Conservation (phyloP, 2,329 filamentous ascomycete species). For the Hirsutella minnesotensis region DNA sequence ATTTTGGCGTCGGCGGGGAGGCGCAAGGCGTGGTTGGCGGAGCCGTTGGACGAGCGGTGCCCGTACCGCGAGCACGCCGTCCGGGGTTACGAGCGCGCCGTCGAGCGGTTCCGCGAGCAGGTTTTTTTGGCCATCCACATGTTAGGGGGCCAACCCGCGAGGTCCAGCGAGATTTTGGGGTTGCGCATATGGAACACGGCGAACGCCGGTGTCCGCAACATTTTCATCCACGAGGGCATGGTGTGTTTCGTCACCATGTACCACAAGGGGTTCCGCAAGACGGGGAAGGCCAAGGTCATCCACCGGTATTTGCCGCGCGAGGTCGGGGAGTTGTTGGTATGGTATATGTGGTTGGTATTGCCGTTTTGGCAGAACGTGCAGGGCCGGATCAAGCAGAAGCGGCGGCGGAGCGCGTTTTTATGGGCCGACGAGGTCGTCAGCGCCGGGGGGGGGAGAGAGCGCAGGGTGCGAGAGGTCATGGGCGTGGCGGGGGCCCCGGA, state of each 20-base stretch:
- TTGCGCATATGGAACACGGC: constrained; percentile 4
- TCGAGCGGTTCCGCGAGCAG: constrained; percentile 4
- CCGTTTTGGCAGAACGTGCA: too few relatives aligned
- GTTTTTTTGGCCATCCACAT: constrained; percentile 5
- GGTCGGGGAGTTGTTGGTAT: too few relatives aligned
- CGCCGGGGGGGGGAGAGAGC: background rate
- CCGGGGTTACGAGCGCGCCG: background rate
- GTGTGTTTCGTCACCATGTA: constrained; percentile 12
- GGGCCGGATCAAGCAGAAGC: background rate
- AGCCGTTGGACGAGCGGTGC: background rate
- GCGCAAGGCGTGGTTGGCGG: background rate
- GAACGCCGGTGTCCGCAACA: constrained; percentile 6
- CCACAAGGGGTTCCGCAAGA: constrained; percentile 11
- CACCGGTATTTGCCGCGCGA: too few relatives aligned
- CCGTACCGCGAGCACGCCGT: background rate
- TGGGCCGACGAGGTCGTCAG: constrained; percentile 1
- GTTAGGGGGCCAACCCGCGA: background rate
- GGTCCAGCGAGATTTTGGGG: constrained; percentile 2
- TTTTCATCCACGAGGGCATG: constrained; percentile 4
- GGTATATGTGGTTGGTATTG: too few relatives aligned
- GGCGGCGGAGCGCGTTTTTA: background rate
- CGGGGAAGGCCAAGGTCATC: constrained; percentile 2
- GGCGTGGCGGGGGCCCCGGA: too few relatives aligned
- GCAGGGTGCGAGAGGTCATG: too few relatives aligned
- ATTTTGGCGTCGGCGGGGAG: background rate